Base-by-base conservation (phyloP, 1,284 basidiomycete genomes). In the Lentinus polychrous region DNA sequence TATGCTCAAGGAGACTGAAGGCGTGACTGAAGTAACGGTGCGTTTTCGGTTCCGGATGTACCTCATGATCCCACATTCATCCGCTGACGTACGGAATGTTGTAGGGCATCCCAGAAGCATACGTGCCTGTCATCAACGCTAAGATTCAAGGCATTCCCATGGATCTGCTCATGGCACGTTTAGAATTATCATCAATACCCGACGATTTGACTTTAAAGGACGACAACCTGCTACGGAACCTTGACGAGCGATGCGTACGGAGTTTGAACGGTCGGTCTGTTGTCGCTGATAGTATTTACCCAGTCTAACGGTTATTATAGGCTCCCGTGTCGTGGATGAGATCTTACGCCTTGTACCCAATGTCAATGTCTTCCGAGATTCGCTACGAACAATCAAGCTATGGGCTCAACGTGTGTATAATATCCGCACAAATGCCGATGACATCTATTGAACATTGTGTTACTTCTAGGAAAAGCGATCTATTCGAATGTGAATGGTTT, bases 401-500 rank as follows among this genome's bases (percentile, higher is more conserved):
- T 99, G 96, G 96, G 96, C 96, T 2, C 89, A 94, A 70, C 76
- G 94, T 94, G 60, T 55, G 88, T 76, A 35, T 4, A 18, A 14
- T 20, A 27, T 49, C 27, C 43, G n/a, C 45, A 42, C 50, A 6
- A 6, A 14, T 14, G 5, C n/a, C n/a, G 35, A 37, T 37, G 35
- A 37, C n/a, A 5, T 27, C 27, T 10, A 27, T 27, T 49, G 57
- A 23, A 55, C 45, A 38, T 33, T 39, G 48, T 45, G 17, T 22
- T 7, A 44, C 33, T 36, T 42, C 33, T 59, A 94, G 91, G 84
- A 55, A 79, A 94, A 68, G 96, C 94, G 20, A 96, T 99, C 54
- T 98, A 98, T 68, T 94, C 94, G 3, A 99, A 99, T 68, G 92
- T 98, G 14, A 92, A 95, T 60, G 96, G 95, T 22, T 99, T 98